A percentile compares a stretch with the other conserved stretches of the same genome.
These are phyloP conservation scores for Paramecium tetraurelia DNA, from an alignment of 73 alveolate species.

Conservation along the genomic window DNA sequence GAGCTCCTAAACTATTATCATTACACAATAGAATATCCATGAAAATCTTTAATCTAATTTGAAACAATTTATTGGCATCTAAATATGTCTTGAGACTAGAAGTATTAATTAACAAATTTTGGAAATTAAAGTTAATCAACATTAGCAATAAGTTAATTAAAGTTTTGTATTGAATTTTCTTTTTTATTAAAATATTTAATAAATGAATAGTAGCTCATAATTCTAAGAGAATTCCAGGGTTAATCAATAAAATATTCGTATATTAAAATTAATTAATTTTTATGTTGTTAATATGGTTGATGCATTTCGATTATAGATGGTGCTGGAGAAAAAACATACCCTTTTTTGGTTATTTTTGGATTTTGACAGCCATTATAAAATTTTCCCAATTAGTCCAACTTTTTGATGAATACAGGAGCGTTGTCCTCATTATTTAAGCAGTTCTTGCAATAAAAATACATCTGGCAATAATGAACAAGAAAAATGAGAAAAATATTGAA, in stretches of 20 bases:
- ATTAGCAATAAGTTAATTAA: neutral
- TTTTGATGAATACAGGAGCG: neutral
- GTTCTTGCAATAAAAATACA: neutral
- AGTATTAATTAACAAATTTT: neutral
- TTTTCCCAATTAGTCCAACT: neutral
- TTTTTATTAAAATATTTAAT: slow-evolving; percentile 58
- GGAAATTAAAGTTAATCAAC: no score
- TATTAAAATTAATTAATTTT: neutral
- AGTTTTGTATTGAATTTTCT: neutral
- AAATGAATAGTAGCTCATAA: slow-evolving; percentile 64
- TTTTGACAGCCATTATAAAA: neutral
- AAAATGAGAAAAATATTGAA: neutral
- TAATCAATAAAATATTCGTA: neutral
- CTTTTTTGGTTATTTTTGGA: neutral
- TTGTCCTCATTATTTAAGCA: neutral
- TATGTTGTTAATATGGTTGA: neutral
- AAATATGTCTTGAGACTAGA: neutral
- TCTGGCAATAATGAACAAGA: neutral
- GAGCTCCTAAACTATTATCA: no score
- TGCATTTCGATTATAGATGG: neutral
- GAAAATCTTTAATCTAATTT: no score
- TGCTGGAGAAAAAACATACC: neutral
- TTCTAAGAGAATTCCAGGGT: slow-evolving; percentile 73
- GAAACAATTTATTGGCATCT: no score
- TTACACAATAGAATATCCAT: no score